phyloP scores from a whole-genome alignment of 345 rosid genomes.

The Melaleuca quinquenervia region DNA sequence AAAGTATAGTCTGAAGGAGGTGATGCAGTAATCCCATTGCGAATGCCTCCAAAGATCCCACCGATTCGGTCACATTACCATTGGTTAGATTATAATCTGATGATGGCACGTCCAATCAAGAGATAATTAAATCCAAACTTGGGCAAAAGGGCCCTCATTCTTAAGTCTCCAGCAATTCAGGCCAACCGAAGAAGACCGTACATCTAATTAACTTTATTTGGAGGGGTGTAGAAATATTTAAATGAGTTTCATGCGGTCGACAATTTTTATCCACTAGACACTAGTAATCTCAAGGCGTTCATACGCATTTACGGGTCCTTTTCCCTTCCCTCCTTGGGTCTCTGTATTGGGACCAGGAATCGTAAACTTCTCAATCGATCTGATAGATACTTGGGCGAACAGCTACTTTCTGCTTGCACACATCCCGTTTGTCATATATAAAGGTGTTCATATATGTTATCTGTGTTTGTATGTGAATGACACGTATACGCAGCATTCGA shows the following conservation, averaged over 20 bases:
- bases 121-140: neutral
- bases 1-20: neutral
- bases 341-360: neutral
- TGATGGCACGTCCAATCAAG: neutral
- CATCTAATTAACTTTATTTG: neutral
- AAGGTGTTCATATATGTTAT: neutral
- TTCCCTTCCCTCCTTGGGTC: neutral
- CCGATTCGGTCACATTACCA: neutral
- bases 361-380: neutral
- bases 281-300: neutral
- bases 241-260: neutral
- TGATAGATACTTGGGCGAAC: neutral
- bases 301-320: neutral
- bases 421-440: neutral
- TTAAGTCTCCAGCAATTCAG: neutral
- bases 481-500: neutral
- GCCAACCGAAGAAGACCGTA: neutral
- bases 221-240: neutral
- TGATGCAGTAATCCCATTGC: neutral
- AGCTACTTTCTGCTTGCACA: neutral
- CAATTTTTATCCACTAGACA: neutral
- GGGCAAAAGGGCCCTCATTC: neutral
- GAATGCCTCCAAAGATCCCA: conserved; percentile 14
- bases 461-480: neutral
- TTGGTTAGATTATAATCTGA: neutral